Percentiles rank a stretch among this genome's conserved stretches.
These are phyloP conservation scores for Chrysanthemum lavandulifolium DNA, from an alignment of 129 eudicot genomes.

Conservation along the genomic window DNA sequence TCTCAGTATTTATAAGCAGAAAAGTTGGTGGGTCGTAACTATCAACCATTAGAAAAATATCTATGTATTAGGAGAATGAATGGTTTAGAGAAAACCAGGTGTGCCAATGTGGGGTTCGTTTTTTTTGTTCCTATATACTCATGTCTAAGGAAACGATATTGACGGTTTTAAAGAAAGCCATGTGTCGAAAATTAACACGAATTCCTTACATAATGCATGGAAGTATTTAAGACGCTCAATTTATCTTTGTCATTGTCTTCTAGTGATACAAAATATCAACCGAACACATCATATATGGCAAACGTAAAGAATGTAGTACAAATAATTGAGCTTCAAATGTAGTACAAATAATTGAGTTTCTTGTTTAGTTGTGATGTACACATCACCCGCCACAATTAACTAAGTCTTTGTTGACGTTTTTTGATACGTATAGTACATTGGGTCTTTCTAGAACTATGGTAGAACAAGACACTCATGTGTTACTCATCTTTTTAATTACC, in stretches of 20 bases:
- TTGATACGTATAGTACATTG: not conserved
- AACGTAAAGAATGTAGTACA: not conserved
- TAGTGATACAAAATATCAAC: not conserved
- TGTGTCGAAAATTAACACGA: not conserved
- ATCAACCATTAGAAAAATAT: slow-evolving; percentile 33
- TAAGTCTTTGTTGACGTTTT: slow-evolving; percentile 5
- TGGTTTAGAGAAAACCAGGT: slow-evolving; percentile 35
- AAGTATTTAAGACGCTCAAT: too few species aligned
- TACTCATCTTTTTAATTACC: too few species aligned
- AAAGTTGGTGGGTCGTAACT: slow-evolving; percentile 7
- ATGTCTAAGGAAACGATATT: not conserved
- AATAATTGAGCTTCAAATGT: slow-evolving; percentile 20
- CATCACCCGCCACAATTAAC: slow-evolving; percentile 6
- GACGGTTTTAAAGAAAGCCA: not conserved
- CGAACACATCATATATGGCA: not conserved
- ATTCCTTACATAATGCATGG: too few species aligned
- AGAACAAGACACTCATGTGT: slow-evolving; percentile 5
- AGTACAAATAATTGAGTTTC: slow-evolving; percentile 21
- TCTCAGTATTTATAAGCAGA: slow-evolving; percentile 29
- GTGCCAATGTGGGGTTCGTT: slow-evolving; percentile 24
- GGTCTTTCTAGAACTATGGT: slow-evolving; percentile 23
- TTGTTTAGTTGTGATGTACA: slow-evolving; percentile 17
- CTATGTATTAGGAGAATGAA: not conserved
- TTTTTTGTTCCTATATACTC: not conserved
- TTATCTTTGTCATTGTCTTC: too few species aligned